Conservation (phyloP, 108 stramenopile genomes). For the Bacterosira constricta region DNA sequence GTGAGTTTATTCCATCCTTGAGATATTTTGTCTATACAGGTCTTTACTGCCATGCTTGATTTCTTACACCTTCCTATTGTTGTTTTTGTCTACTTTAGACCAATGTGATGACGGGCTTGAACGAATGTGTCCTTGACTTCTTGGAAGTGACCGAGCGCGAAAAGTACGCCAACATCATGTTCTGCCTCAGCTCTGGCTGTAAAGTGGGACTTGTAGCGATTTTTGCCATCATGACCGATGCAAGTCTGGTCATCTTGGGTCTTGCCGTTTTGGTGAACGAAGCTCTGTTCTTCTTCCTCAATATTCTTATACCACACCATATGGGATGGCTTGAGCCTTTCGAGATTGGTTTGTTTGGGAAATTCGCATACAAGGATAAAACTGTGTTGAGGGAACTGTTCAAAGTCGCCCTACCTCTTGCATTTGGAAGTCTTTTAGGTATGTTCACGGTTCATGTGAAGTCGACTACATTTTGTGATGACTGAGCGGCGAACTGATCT, state of each 20-base stretch:
- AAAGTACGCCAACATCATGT: slow-evolving; percentile 15
- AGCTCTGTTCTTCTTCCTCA: slow-evolving; percentile 26
- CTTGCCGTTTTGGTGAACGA: slow-evolving; percentile 12
- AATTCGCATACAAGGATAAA: slow-evolving; percentile 11
- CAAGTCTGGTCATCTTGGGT: slow-evolving; percentile 38
- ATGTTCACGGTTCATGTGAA: too few species aligned
- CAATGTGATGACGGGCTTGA: slow-evolving; percentile 7
- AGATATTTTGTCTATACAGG: too few species aligned
- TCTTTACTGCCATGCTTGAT: too few species aligned
- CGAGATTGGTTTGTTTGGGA: slow-evolving; percentile 5
- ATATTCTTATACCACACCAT: slow-evolving; percentile 12
- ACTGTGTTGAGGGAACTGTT: slow-evolving; percentile 49
- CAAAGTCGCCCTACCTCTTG: slow-evolving; percentile 55
- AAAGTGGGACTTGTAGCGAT: slow-evolving; percentile 14
- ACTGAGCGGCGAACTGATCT: too few species aligned
- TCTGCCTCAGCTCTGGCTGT: not conserved
- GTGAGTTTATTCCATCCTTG: too few species aligned
- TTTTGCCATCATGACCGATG: not conserved
- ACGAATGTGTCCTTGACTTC: slow-evolving; percentile 5
- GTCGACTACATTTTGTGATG: too few species aligned
- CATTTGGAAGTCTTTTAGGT: slow-evolving; percentile 63
- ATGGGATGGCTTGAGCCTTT: slow-evolving; percentile 28
- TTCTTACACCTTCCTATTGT: too few species aligned
- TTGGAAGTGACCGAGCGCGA: slow-evolving; percentile 24
- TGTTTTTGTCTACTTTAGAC: too few species aligned